Evolutionary conservation across 2,329 filamentous ascomycete species (phyloP), one percentile per base, ranked within the genome.

Genomic region (Colletotrichum magnum): DNA sequence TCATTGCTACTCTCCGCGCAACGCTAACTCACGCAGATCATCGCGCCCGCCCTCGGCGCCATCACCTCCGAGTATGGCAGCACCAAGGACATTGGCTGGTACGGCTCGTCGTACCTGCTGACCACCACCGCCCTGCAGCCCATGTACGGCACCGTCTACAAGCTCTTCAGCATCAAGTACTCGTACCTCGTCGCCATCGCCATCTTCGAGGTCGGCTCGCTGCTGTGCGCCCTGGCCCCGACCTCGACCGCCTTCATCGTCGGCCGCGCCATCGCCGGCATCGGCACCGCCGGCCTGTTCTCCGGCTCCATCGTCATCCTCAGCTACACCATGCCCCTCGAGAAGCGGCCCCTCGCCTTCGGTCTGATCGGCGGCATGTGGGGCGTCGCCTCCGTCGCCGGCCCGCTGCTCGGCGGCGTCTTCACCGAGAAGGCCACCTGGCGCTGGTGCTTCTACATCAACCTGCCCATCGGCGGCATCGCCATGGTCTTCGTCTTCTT

Each of bases 321-420:
- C 63, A 79, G 79, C 12, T 80, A 83, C 48, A 81, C 82, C 6
- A 79, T 89, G 56, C 87, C 88, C 5, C 81, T 90, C 9, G 77
- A 83, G 7, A 86, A 87, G 73, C 81, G 88, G 39, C 88, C 84
- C 7, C 77, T 87, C 36, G 87, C 85, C 26, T 87, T 87, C 62
- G 87, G 87, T 28, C 75, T 89, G 48, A 81, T 89, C 48, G 85
- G 85, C 12, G 85, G 82, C 58, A 87, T 89, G 80, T 89, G 85
- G 77, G 88, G 87, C 16, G 82, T 90, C 58, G 86, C 86, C 50
- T 81, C 79, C 32, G 84, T 87, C 6, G 82, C 83, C 3, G 86
- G 85, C 0, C 86, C 86, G 7, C 74, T 88, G 15, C 77, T 87
- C 5, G 86, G 86, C 6, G 86, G 86, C 21, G 85, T 76, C 6